Percentiles rank a stretch among this genome's conserved stretches.
phyloP scores from a whole-genome alignment of 257 asterid genomes.

The Solanum gracilifrons region DNA sequence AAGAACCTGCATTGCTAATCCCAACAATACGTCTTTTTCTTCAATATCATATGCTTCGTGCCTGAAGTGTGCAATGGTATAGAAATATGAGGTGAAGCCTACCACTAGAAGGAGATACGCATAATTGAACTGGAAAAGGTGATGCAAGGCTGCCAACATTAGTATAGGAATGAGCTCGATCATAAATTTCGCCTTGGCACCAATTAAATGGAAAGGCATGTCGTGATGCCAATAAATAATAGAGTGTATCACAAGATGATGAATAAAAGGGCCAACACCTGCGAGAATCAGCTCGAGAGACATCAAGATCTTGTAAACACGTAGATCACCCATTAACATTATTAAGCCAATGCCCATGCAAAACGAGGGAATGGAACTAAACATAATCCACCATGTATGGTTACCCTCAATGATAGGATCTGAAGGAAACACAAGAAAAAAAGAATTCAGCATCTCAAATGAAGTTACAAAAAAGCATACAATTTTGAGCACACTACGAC shows the following conservation, averaged over 20 bases:
- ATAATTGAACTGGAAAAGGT: not conserved
- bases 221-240: not conserved
- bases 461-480: not conserved
- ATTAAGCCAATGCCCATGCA: not conserved
- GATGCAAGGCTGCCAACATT: not conserved
- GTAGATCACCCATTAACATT: not conserved
- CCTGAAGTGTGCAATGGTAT: not conserved
- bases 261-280: fast-evolving
- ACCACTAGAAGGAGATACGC: not conserved
- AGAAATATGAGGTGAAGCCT: not conserved
- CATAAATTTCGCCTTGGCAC: not conserved
- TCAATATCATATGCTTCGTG: not conserved
- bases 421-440: not conserved
- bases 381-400: not conserved
- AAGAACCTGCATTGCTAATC: not conserved
- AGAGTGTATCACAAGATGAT: not conserved
- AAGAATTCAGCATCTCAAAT: not conserved
- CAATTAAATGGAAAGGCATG: not conserved
- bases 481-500: too few species aligned
- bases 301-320: not conserved
- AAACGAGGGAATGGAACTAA: not conserved
- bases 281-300: fast-evolving
- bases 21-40: too few species aligned
- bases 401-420: not conserved
- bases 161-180: not conserved